Percentiles rank a stretch among this genome's conserved stretches.
Evolutionary conservation across 225 moss, liverwort and hornwort genomes (phyloP).

Genomic region (Bryoerythrophyllum caledonicum): DNA sequence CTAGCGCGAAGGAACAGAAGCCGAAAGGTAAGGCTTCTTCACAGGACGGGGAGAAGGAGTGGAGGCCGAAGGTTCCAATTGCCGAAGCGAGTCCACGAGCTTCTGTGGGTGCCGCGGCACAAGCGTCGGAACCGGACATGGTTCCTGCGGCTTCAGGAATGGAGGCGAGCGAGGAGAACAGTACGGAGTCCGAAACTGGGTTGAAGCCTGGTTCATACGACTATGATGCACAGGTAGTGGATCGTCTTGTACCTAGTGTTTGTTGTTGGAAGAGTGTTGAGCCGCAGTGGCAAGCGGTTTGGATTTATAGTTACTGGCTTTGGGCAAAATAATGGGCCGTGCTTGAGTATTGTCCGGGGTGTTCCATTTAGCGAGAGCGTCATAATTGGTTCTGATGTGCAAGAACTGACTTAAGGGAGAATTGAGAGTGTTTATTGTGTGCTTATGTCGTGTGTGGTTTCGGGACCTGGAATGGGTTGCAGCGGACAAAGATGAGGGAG

Average conservation of each 20-base stretch:
- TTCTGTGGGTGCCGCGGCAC: conserved; percentile 14
- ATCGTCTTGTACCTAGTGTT: not conserved
- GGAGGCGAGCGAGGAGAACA: conserved; percentile 49
- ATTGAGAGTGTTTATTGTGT: not conserved
- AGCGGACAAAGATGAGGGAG: conserved; percentile 96
- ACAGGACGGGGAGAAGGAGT: conserved; percentile 97
- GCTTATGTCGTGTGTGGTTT: not conserved
- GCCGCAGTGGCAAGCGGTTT: not conserved
- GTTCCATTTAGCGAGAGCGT: not conserved
- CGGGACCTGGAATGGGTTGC: conserved; percentile 24
- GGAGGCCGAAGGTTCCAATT: conserved; percentile 77
- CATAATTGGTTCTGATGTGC: not conserved
- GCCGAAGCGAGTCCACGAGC: conserved; percentile 45
- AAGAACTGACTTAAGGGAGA: fast-evolving
- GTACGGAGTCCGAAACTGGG: conserved; percentile 42
- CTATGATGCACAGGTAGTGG: conserved; percentile 80
- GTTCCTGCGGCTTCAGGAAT: conserved; percentile 18
- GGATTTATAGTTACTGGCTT: not conserved
- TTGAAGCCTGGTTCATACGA: conserved; percentile 60
- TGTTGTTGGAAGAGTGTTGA: not conserved
- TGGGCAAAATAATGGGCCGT: not conserved
- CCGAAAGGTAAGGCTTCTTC: conserved; percentile 60
- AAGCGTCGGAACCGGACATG: conserved; percentile 16
- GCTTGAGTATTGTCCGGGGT: too few relatives aligned
- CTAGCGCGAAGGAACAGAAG: conserved; percentile 58